Percentiles rank a stretch among this genome's conserved stretches.
phyloP scores from a whole-genome alignment of 495 filamentous ascomycete species.

The Trichocladium uniseriatum region DNA sequence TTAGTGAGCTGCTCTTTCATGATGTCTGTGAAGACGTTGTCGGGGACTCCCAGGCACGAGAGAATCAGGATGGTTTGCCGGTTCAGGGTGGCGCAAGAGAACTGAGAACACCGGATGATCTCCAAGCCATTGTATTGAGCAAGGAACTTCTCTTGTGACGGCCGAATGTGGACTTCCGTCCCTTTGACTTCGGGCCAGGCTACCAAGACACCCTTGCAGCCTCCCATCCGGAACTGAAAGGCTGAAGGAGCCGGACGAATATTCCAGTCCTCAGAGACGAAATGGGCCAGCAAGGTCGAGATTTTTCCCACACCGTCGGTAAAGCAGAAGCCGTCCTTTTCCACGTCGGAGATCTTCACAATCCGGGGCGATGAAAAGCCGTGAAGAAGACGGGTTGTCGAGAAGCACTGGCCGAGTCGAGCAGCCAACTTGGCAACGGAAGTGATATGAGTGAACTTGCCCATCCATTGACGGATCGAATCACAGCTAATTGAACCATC shows the following conservation, averaged over 20 bases:
- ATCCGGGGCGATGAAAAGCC: slow-evolving; percentile 34
- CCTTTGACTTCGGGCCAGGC: slow-evolving; percentile 52
- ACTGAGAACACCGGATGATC: slow-evolving; percentile 71
- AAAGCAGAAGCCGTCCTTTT: slow-evolving; percentile 58
- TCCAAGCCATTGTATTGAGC: slow-evolving; percentile 63
- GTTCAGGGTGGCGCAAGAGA: slow-evolving; percentile 69
- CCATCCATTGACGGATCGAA: slow-evolving; percentile 86
- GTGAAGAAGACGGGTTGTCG: slow-evolving; percentile 68
- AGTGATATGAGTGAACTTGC: slow-evolving; percentile 65
- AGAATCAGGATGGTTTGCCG: slow-evolving; percentile 82
- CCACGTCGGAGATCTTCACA: slow-evolving; percentile 52
- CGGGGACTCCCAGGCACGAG: slow-evolving; percentile 62
- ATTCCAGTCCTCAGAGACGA: slow-evolving; percentile 56
- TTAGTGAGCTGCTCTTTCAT: slow-evolving; percentile 52
- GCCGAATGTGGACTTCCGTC: slow-evolving; percentile 62
- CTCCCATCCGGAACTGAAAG: slow-evolving; percentile 85
- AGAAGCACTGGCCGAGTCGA: slow-evolving; percentile 88
- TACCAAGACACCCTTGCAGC: slow-evolving; percentile 82
- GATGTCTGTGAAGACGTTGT: slow-evolving; percentile 57
- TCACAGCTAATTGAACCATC: slow-evolving; percentile 51
- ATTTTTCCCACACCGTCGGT: slow-evolving; percentile 95
- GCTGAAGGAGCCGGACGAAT: slow-evolving; percentile 59
- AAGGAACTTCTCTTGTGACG: slow-evolving; percentile 82
- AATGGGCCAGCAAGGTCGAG: slow-evolving; percentile 61
- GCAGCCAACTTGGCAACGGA: slow-evolving; percentile 79